Percentiles rank a stretch among this genome's conserved stretches.
phyloP scores from a whole-genome alignment of 768 basidiomycete species.

The Boletus tylopilopsis region DNA sequence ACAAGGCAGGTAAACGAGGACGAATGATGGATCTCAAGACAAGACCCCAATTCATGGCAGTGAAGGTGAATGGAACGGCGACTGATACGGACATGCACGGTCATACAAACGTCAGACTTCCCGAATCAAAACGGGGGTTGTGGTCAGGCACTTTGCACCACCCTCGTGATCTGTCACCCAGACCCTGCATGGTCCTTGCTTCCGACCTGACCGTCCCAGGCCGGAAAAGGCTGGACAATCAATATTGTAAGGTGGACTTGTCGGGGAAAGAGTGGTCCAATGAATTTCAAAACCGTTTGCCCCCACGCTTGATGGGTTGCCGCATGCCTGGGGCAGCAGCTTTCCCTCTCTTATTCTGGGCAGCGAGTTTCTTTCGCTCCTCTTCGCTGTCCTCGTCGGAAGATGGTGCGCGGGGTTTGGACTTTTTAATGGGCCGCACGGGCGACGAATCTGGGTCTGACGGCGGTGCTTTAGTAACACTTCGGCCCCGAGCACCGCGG shows the following conservation, averaged over 20 bases:
- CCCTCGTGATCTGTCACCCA: constrained; percentile 1
- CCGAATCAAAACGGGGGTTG: background rate
- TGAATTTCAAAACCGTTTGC: constrained; percentile 61
- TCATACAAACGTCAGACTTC: background rate
- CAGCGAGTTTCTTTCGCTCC: constrained; percentile 42
- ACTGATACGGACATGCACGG: background rate
- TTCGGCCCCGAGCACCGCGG: constrained; percentile 22
- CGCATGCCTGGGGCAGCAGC: constrained; percentile 49
- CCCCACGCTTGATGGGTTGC: constrained; percentile 75
- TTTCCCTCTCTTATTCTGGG: constrained; percentile 39
- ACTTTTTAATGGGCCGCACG: constrained; percentile 46
- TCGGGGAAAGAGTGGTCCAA: too few species aligned
- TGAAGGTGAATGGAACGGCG: background rate
- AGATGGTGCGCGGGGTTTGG: constrained; percentile 34
- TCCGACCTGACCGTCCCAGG: background rate
- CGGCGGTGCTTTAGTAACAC: constrained; percentile 20
- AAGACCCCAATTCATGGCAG: background rate
- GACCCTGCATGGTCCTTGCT: constrained; percentile 3
- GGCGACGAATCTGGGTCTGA: constrained; percentile 54
- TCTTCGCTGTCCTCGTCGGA: constrained; percentile 61
- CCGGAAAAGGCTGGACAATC: background rate
- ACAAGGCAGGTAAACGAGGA: background rate
- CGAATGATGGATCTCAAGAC: background rate
- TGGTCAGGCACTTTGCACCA: constrained; percentile 3
- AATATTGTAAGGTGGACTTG: background rate